These are phyloP conservation scores for Nymphaea thermarum DNA, from an alignment of 164 flowering plant species.

Conservation along the genomic window DNA sequence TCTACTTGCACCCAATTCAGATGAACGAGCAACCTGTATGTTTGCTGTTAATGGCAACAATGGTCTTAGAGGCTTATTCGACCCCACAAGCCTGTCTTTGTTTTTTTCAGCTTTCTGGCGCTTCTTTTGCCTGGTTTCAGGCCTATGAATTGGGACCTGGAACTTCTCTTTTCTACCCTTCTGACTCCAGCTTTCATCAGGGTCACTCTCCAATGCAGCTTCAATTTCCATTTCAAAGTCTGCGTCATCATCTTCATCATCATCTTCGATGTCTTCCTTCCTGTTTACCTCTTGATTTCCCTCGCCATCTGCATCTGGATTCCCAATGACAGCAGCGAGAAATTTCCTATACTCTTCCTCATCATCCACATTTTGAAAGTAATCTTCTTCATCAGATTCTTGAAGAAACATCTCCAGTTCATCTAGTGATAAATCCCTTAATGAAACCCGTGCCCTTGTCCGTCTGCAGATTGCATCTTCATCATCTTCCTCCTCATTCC, in stretches of 20 bases:
- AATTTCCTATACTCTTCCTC: conserved; percentile 90
- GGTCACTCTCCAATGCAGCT: conserved; percentile 84
- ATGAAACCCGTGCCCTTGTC: conserved; percentile 89
- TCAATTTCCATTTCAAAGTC: conserved; percentile 95
- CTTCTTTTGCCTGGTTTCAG: conserved; percentile 47
- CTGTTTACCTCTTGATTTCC: conserved; percentile 23
- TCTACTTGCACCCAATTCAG: conserved; percentile 14
- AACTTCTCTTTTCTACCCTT: conserved; percentile 15
- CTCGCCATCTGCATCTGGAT: conserved; percentile 34
- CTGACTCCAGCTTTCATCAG: conserved; percentile 33
- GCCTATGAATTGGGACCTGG: conserved; percentile 33
- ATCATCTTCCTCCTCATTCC: conserved; percentile 17
- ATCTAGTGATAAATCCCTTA: conserved; percentile 83
- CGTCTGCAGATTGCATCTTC: conserved; percentile 89
- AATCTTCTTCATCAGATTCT: conserved; percentile 91
- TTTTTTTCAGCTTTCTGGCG: conserved; percentile 36
- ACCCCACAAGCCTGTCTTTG: conserved; percentile 30
- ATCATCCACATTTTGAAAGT: conserved; percentile 76
- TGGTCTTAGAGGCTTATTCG: conserved; percentile 50
- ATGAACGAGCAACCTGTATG: conserved; percentile 29
- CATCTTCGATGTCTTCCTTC: conserved; percentile 45
- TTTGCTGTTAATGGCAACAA: conserved; percentile 63
- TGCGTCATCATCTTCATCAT: conserved; percentile 70
- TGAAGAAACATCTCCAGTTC: conserved; percentile 95
- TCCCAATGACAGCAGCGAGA: conserved; percentile 67